A percentile compares a stretch with the other conserved stretches of the same genome.
Conservation (phyloP, 805 yeast genomes). For the Cyberlindnera mycetangii region DNA sequence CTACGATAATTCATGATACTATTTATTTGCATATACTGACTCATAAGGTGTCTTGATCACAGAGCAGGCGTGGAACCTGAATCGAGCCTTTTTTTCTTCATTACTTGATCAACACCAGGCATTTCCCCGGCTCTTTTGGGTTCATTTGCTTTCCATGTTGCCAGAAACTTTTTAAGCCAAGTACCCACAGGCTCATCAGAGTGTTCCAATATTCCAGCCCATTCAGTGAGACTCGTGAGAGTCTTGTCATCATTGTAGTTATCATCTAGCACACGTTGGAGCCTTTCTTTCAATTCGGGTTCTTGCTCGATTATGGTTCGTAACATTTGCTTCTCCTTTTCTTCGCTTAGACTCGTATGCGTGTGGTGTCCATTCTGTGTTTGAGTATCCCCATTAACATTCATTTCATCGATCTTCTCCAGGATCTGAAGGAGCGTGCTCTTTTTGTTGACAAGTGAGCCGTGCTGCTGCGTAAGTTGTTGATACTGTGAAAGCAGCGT, state of each 20-base stretch:
- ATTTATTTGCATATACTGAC: background rate
- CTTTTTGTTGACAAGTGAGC: constrained; percentile 4
- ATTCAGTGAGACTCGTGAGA: constrained; percentile 4
- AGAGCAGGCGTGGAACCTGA: background rate
- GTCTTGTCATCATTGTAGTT: constrained; percentile 9
- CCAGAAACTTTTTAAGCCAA: constrained; percentile 12
- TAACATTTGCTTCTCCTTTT: background rate
- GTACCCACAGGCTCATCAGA: constrained; percentile 11
- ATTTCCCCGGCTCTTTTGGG: background rate
- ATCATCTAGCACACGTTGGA: constrained; percentile 3
- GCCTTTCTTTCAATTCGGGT: constrained; percentile 2
- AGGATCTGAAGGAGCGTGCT: constrained; percentile 8
- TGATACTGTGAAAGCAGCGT: constrained; percentile 7
- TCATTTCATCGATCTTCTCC: background rate
- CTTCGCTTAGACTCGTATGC: background rate
- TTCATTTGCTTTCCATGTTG: constrained; percentile 1
- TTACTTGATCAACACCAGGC: background rate
- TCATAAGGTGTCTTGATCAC: background rate
- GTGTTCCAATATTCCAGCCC: constrained; percentile 12
- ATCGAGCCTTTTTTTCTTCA: constrained; percentile 3
- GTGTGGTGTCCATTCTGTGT: constrained; percentile 1
- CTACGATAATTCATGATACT: background rate
- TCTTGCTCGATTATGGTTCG: background rate
- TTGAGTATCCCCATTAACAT: background rate
- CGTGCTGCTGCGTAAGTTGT: constrained; percentile 9